Percentiles rank a stretch among this genome's conserved stretches.
These are phyloP conservation scores for Begonia masoniana DNA, from an alignment of 306 rosid genomes.

Conservation along the genomic window DNA sequence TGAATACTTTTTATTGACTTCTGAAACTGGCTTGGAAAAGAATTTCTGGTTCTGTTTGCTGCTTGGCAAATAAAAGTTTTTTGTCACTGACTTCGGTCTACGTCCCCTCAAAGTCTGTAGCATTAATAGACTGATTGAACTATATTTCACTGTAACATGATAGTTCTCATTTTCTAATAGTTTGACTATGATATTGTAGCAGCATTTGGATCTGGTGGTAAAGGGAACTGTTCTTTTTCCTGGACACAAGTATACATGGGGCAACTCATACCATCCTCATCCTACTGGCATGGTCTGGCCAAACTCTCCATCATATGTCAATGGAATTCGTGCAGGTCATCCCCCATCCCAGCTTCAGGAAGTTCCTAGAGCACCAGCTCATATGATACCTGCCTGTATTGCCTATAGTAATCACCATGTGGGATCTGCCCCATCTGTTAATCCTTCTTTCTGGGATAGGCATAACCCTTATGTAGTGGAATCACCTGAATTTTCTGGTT, in stretches of 20 bases:
- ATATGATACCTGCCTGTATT: slow-evolving; percentile 21
- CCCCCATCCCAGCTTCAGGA: slow-evolving; percentile 18
- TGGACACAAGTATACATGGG: slow-evolving; percentile 31
- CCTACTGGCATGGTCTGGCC: slow-evolving; percentile 31
- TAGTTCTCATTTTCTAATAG: too few species aligned
- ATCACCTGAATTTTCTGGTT: slow-evolving; percentile 23
- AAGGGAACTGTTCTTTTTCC: slow-evolving; percentile 20
- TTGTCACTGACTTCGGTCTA: too few species aligned
- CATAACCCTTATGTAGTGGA: slow-evolving; percentile 27
- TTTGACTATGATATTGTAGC: slow-evolving; percentile 8
- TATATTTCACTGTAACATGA: too few species aligned
- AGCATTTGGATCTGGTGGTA: slow-evolving; percentile 26
- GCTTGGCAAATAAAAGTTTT: neutral
- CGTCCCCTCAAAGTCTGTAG: too few species aligned
- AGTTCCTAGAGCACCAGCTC: slow-evolving; percentile 32
- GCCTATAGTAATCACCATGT: slow-evolving; percentile 25
- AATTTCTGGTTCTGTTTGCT: neutral
- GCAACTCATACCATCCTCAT: slow-evolving; percentile 26
- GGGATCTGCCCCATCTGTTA: slow-evolving; percentile 29
- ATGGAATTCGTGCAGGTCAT: slow-evolving; percentile 22
- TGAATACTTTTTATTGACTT: too few species aligned
- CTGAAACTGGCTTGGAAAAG: too few species aligned
- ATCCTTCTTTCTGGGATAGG: slow-evolving; percentile 33
- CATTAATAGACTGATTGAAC: too few species aligned
- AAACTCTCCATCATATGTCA: slow-evolving; percentile 22